phyloP scores from a whole-genome alignment of 768 basidiomycete genomes.

The Russula abietina region DNA sequence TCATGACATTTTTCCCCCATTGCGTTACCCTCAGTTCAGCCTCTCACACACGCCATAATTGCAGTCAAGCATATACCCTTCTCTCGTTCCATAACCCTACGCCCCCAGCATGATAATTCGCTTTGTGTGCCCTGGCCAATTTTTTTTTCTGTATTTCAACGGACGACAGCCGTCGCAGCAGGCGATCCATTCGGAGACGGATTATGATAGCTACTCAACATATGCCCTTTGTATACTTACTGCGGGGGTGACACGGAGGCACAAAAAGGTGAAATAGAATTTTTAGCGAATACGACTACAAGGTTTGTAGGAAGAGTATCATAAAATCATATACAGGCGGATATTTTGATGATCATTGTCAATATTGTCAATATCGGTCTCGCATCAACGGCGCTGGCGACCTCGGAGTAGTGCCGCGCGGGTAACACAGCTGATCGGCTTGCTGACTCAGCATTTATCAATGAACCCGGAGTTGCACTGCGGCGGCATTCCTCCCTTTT shows the following conservation, averaged over 20 bases:
- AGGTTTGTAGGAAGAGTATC: background rate
- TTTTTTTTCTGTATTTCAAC: constrained; percentile 3
- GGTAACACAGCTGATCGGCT: background rate
- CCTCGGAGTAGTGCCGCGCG: too few species aligned
- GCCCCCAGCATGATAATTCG: constrained; percentile 17
- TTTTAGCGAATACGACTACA: background rate
- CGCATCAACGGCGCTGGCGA: too few species aligned
- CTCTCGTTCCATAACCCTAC: constrained; percentile 6
- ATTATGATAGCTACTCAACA: constrained; percentile 18
- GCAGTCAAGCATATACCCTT: constrained; percentile 22
- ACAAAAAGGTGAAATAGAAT: background rate
- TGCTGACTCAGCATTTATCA: background rate
- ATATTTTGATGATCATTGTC: too few species aligned
- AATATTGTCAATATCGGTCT: too few species aligned
- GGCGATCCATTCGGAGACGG: constrained; percentile 12
- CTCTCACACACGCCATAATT: constrained; percentile 11
- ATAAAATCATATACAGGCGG: background rate
- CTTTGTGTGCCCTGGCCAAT: constrained; percentile 9
- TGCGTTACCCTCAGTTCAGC: constrained; percentile 15
- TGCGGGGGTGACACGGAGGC: constrained; percentile 1
- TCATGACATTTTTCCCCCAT: background rate
- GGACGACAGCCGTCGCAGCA: constrained; percentile 8
- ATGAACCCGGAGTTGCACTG: background rate
- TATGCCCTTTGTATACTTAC: constrained; percentile 17
- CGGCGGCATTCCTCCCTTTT: background rate